Conservation (phyloP, 2,329 filamentous ascomycete genomes). For the Fusarium armeniacum region DNA sequence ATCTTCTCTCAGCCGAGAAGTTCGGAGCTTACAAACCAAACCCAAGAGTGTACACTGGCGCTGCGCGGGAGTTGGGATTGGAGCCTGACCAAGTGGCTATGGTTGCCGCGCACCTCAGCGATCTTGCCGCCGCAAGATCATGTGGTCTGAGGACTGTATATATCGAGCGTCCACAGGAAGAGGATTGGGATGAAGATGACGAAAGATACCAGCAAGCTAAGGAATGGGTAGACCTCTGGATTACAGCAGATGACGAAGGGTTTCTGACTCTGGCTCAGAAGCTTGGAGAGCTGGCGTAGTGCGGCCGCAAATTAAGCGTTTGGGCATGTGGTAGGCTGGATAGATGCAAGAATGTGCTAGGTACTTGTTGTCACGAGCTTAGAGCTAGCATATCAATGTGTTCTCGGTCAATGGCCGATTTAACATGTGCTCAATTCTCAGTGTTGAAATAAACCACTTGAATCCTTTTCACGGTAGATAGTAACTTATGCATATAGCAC, state of each 20-base stretch:
- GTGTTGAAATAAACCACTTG: neutral
- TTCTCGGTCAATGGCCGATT: neutral
- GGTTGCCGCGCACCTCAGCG: conserved; percentile 81
- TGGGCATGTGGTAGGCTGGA: neutral
- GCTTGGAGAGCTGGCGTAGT: conserved; percentile 43
- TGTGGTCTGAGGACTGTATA: conserved; percentile 80
- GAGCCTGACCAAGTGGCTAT: conserved; percentile 75
- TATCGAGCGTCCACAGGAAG: conserved; percentile 77
- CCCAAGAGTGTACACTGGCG: conserved; percentile 76
- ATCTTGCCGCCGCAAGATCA: conserved; percentile 75
- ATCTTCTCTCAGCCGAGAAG: conserved; percentile 75
- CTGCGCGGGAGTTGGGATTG: conserved; percentile 69
- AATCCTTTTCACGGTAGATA: neutral
- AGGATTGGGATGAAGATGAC: conserved; percentile 68
- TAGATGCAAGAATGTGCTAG: no score
- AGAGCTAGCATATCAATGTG: neutral
- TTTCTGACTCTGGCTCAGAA: conserved; percentile 51
- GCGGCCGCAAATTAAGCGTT: neutral
- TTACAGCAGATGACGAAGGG: conserved; percentile 53
- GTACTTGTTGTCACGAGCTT: neutral
- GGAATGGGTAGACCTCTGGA: conserved; percentile 59
- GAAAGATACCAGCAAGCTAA: conserved; percentile 66
- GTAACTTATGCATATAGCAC: no score
- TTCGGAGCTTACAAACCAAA: conserved; percentile 83
- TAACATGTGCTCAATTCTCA: neutral